Conservation (phyloP, 495 filamentous ascomycete genomes). For the Ramalina intermedia region DNA sequence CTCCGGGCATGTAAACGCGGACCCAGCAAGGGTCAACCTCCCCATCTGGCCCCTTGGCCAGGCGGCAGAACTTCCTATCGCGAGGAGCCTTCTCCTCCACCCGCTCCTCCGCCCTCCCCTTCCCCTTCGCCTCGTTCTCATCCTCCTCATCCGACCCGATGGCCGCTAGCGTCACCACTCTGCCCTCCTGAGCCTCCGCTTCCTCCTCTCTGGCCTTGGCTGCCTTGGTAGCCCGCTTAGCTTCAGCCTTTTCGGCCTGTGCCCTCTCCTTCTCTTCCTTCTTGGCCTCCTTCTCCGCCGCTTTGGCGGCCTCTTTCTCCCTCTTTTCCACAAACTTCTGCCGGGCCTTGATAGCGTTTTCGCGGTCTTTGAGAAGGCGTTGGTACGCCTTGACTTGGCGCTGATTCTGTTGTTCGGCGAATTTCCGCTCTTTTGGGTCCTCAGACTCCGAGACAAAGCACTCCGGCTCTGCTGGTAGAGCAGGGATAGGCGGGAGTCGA, state of each 20-base stretch:
- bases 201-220: constrained; percentile 15
- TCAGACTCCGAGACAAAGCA: constrained; percentile 35
- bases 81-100: constrained; percentile 27
- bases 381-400: constrained; percentile 43
- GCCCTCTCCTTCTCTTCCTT: constrained; percentile 13
- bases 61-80: constrained; percentile 63
- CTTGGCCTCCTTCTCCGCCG: constrained; percentile 24
- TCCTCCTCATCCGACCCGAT: constrained; percentile 13
- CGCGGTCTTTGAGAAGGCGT: constrained; percentile 45
- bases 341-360: constrained; percentile 44
- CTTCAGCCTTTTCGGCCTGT: constrained; percentile 13
- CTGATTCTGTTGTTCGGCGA: constrained; percentile 47
- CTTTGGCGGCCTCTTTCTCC: constrained; percentile 32
- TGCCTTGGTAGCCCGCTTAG: constrained; percentile 12
- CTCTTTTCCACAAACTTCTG: constrained; percentile 40
- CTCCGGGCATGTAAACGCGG: constrained; percentile 60
- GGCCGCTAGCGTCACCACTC: neutral
- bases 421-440: constrained; percentile 48
- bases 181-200: constrained; percentile 5
- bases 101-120: constrained; percentile 1
- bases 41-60: constrained; percentile 39
- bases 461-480: constrained; percentile 25
- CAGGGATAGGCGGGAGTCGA: constrained; percentile 22
- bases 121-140: constrained; percentile 10
- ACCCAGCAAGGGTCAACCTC: constrained; percentile 53